Evolutionary conservation across 192 early-diverging fungal species (phyloP).

Genomic region (Coemansia sp.): DNA sequence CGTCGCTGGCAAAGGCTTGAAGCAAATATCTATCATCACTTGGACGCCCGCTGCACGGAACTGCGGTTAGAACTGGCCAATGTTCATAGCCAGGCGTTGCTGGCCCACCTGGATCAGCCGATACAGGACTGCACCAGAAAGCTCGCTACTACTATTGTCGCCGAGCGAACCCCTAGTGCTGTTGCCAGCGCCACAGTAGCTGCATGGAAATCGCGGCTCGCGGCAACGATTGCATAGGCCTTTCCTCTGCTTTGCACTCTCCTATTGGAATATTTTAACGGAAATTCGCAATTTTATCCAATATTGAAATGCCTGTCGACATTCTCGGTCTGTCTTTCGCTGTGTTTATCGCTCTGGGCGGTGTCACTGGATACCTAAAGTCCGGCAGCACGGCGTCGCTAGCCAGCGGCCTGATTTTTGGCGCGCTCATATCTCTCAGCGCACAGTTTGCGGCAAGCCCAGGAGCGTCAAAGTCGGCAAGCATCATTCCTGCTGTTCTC

Average conservation of each 20-base stretch:
- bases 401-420: conserved; percentile 37
- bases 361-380: conserved; percentile 37
- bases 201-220: conserved; percentile 31
- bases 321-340: conserved; percentile 29
- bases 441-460: conserved; percentile 24
- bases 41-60: conserved; percentile 15
- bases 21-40: conserved; percentile 9
- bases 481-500: conserved; percentile 21
- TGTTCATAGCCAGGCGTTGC: conserved; percentile 16
- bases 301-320: conserved; percentile 26
- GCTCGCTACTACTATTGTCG: not conserved
- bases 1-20: conserved; percentile 35
- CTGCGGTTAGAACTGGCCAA: conserved; percentile 15
- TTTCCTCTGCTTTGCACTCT: not conserved
- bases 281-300: not conserved
- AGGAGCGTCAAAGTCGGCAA: conserved; percentile 13
- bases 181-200: not conserved
- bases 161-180: not conserved
- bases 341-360: conserved; percentile 36
- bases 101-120: conserved; percentile 21
- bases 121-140: conserved; percentile 9
- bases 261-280: not conserved
- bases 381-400: conserved; percentile 39
- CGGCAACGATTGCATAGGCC: not conserved
- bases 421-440: conserved; percentile 35